Evolutionary conservation across 305 asterid species (phyloP).

Genomic region (Ilex paraguariensis): DNA sequence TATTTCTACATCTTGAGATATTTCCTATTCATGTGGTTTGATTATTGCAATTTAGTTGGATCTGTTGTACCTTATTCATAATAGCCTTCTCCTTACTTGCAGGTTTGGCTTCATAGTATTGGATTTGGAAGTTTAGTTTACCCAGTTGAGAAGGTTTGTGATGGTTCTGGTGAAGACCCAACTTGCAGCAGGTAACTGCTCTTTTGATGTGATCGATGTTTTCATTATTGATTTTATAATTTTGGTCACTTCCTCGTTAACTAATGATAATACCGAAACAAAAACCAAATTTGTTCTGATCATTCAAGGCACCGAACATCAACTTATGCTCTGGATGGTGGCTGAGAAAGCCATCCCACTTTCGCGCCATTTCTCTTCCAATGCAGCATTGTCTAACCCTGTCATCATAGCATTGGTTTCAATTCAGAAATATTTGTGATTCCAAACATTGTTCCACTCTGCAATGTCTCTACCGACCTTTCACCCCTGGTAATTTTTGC

Average conservation of each 20-base stretch:
- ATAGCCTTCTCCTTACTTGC: conserved; percentile 8
- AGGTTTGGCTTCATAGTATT: conserved; percentile 76
- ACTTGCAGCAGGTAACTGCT: conserved; percentile 78
- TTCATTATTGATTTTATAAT: too few species aligned
- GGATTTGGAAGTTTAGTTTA: conserved; percentile 54
- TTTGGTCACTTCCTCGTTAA: too few species aligned
- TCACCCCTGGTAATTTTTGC: conserved; percentile 15
- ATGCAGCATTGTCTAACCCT: neutral
- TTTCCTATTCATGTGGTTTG: too few species aligned
- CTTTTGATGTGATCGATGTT: neutral
- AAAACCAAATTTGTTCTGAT: too few species aligned
- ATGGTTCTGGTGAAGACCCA: conserved; percentile 96
- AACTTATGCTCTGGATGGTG: neutral
- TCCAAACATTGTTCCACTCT: neutral
- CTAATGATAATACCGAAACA: too few species aligned
- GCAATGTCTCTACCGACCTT: conserved; percentile 4
- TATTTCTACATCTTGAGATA: too few species aligned
- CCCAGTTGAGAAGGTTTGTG: conserved; percentile 70
- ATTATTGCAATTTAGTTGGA: too few species aligned
- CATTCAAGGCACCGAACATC: too few species aligned
- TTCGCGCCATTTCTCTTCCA: neutral
- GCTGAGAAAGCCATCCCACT: neutral
- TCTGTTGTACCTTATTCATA: too few species aligned
- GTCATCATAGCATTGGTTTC: neutral
- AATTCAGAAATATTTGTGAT: neutral